Evolutionary conservation across 2,329 filamentous ascomycete genomes (phyloP), one percentile per base, ranked within the genome.

Genomic region (Exophiala sp.): DNA sequence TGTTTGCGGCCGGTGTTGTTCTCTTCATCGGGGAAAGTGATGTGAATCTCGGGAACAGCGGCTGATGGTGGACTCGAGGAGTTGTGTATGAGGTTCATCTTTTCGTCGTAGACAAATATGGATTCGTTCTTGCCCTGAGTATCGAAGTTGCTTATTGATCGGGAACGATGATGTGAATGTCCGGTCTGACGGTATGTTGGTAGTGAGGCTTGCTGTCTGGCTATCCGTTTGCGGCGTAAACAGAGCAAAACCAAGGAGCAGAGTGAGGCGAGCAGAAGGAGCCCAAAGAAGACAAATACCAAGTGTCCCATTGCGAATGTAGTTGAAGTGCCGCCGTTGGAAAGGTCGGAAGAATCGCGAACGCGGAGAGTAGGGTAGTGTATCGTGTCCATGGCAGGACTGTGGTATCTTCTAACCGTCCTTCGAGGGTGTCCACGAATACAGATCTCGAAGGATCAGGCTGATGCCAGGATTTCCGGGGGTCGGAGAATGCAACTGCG

Each of bases 1-100:
- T 83, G 88, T n/a, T 41, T 40, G 27, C 35, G 21, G 60, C 91
- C 91, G 47, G 72, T 64, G 43, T 80, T 74, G 60, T 88, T 86
- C 65, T 96, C 90, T 61, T 94, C 84, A 74, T 97, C 93, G 13
- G 93, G 93, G 75, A 98, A 97, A 29, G 93, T 97, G 69, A 98
- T 95, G 70, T 90, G 88, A 64, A 98, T 98, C 72, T 97, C 87
- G 16, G 93, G 93, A 22, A 97, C 87, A n/a, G 86, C 84, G 39
- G 85, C 87, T 62, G 85, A 74, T 18, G 90, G 86, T 13, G 88
- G 84, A 56, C 82, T 85, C 53, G 78, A 75, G 24, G 86, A 85
- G 69, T 86, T 86, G 58, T 82, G 78, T 59, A 91, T 81, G 70
- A 94, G 82, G 58, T 81, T 81, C 65, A 84, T 81, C 70, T 93